Evolutionary conservation across 164 flowering plant genomes (phyloP).

Genomic region (Tetracentron sinense): DNA sequence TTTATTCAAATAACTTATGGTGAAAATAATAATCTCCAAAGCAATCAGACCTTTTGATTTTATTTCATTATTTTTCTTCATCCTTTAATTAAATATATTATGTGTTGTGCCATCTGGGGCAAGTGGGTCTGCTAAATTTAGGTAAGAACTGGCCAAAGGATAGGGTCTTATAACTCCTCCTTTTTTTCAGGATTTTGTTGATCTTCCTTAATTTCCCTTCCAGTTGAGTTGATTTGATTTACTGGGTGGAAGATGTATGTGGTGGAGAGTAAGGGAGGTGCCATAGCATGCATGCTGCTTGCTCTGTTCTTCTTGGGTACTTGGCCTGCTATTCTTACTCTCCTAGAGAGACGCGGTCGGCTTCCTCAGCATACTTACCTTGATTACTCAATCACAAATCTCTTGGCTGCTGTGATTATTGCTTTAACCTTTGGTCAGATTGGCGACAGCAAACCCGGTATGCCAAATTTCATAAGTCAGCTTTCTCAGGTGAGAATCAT

Average conservation of each 20-base stretch:
- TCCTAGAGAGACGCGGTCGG: slow-evolving; percentile 75
- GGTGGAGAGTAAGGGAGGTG: slow-evolving; percentile 80
- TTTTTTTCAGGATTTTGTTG: slow-evolving; percentile 26
- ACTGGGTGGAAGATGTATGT: slow-evolving; percentile 53
- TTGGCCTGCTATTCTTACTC: slow-evolving; percentile 82
- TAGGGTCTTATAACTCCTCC: slow-evolving; percentile 9
- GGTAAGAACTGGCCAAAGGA: too few relatives aligned
- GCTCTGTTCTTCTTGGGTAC: slow-evolving; percentile 72
- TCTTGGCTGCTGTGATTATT: slow-evolving; percentile 73
- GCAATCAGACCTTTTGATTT: background rate
- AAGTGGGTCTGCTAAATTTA: too few relatives aligned
- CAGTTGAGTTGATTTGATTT: background rate
- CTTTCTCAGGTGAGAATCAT: slow-evolving; percentile 67
- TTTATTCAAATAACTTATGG: background rate
- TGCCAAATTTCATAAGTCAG: slow-evolving; percentile 71
- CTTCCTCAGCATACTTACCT: slow-evolving; percentile 93
- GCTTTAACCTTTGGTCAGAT: slow-evolving; percentile 83
- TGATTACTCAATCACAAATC: slow-evolving; percentile 74
- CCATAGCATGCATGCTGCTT: slow-evolving; percentile 73
- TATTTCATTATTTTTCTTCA: too few relatives aligned
- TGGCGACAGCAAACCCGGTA: slow-evolving; percentile 36
- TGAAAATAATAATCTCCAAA: too few relatives aligned
- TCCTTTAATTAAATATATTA: too few relatives aligned
- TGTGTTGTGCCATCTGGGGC: slow-evolving; percentile 3
- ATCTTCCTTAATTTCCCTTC: slow-evolving; percentile 2